Conservation (phyloP, 371 early-diverging fungal genomes). For the Zancudomyces culisetae region DNA sequence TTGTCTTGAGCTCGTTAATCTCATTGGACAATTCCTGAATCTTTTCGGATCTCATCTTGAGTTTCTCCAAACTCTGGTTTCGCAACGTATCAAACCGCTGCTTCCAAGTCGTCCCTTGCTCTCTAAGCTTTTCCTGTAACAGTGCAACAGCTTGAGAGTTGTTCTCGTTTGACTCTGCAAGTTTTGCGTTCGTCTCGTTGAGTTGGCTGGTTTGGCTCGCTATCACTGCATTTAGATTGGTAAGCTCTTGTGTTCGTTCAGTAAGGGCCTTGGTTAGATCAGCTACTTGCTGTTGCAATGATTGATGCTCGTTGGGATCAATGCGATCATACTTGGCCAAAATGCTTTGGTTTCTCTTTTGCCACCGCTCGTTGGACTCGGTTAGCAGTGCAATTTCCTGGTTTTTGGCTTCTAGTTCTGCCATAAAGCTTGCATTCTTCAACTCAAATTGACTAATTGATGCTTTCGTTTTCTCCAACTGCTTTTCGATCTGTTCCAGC, state of each 20-base stretch:
- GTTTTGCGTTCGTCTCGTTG: conserved; percentile 7
- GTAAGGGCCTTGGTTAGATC: conserved; percentile 13
- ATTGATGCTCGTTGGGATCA: conserved; percentile 29
- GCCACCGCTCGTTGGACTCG: conserved; percentile 35
- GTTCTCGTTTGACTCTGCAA: conserved; percentile 6
- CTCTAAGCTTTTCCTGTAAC: neutral
- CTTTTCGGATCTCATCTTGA: conserved; percentile 1
- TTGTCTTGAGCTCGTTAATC: neutral
- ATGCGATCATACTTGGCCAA: conserved; percentile 36
- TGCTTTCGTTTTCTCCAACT: conserved; percentile 5
- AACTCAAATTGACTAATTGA: conserved; percentile 11
- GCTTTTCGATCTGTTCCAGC: conserved; percentile 4
- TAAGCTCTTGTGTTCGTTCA: conserved; percentile 5
- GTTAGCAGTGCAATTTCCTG: conserved; percentile 22
- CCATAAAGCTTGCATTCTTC: conserved; percentile 15
- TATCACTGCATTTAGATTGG: conserved; percentile 7
- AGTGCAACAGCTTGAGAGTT: neutral
- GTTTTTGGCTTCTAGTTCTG: conserved; percentile 32
- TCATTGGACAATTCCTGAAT: neutral
- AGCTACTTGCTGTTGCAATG: conserved; percentile 21
- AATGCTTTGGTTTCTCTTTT: conserved; percentile 34
- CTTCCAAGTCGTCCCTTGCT: conserved; percentile 1
- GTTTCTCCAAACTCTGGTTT: conserved; percentile 1
- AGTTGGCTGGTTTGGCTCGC: conserved; percentile 9
- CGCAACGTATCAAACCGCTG: neutral